These are phyloP conservation scores for Alternaria novae-zelandiae DNA, from an alignment of 2,329 filamentous ascomycete genomes.

Conservation along the genomic window DNA sequence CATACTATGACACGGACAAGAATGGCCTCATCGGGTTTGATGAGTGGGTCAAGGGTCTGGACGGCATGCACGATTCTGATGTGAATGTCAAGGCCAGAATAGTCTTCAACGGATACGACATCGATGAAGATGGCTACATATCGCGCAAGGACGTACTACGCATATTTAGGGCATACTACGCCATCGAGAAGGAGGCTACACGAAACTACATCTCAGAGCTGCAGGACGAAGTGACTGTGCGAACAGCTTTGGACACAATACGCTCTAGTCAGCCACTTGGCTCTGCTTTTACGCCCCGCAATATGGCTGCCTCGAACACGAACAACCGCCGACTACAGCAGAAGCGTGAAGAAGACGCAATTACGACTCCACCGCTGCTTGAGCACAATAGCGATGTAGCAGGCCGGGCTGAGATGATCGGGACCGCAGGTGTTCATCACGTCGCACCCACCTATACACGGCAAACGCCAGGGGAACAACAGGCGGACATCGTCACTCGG, in stretches of 20 bases:
- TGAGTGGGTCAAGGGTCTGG: constrained; percentile 86
- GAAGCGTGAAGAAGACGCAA: constrained; percentile 43
- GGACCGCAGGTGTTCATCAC: constrained; percentile 14
- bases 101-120: constrained; percentile 88
- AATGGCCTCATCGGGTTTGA: constrained; percentile 90
- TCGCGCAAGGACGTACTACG: constrained; percentile 86
- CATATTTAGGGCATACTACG: constrained; percentile 91
- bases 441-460: background rate
- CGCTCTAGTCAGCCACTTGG: constrained; percentile 55
- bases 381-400: constrained; percentile 34
- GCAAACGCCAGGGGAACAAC: constrained; percentile 8
- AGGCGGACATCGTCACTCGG: constrained; percentile 59
- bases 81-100: constrained; percentile 58
- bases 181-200: constrained; percentile 87
- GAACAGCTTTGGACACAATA: constrained; percentile 48
- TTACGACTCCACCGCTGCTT: constrained; percentile 35
- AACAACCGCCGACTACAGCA: constrained; percentile 24
- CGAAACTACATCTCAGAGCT: constrained; percentile 79
- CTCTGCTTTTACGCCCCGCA: constrained; percentile 51
- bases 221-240: constrained; percentile 76
- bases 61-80: constrained; percentile 60
- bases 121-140: constrained; percentile 86
- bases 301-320: constrained; percentile 34
- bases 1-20: constrained; percentile 90
- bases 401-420: constrained; percentile 24